Percentiles rank a stretch among this genome's conserved stretches.
Evolutionary conservation across 257 asterid genomes (phyloP).

Genomic region (Buddleja alternifolia): DNA sequence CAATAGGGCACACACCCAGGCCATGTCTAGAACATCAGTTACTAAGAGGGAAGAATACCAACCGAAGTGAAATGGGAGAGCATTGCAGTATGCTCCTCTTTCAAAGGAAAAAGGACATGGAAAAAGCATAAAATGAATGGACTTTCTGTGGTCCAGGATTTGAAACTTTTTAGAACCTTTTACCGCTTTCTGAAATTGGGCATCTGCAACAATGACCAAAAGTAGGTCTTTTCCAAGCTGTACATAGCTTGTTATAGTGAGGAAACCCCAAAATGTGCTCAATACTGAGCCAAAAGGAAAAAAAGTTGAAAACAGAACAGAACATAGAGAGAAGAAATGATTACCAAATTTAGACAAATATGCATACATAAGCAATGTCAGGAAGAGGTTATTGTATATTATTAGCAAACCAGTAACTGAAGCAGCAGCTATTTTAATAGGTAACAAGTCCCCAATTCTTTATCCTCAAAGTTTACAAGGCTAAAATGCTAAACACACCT

Average conservation of each 20-base stretch:
- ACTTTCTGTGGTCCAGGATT: not conserved
- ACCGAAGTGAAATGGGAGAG: too few relatives aligned
- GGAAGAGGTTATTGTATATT: not conserved
- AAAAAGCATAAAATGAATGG: not conserved
- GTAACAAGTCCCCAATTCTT: not conserved
- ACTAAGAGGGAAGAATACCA: too few relatives aligned
- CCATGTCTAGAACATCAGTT: too few relatives aligned
- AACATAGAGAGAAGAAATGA: not conserved
- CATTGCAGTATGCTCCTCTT: not conserved
- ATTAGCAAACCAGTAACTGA: not conserved
- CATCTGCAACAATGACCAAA: not conserved
- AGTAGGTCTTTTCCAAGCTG: not conserved
- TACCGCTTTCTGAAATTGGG: not conserved
- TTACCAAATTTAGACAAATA: not conserved
- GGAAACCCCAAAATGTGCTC: not conserved
- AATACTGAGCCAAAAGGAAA: not conserved
- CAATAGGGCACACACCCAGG: not conserved
- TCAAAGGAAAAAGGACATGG: too few relatives aligned
- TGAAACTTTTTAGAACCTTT: slow-evolving; percentile 9
- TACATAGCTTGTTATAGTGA: not conserved
- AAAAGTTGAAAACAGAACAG: too few relatives aligned
- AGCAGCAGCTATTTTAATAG: slow-evolving; percentile 4
- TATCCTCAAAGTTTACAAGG: not conserved
- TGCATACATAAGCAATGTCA: not conserved
- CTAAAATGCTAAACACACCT: slow-evolving; percentile 46